Evolutionary conservation across 176 grass and related monocot genomes (phyloP), one percentile per base, ranked within the genome.

Genomic region (Oropetium thomaeum): DNA sequence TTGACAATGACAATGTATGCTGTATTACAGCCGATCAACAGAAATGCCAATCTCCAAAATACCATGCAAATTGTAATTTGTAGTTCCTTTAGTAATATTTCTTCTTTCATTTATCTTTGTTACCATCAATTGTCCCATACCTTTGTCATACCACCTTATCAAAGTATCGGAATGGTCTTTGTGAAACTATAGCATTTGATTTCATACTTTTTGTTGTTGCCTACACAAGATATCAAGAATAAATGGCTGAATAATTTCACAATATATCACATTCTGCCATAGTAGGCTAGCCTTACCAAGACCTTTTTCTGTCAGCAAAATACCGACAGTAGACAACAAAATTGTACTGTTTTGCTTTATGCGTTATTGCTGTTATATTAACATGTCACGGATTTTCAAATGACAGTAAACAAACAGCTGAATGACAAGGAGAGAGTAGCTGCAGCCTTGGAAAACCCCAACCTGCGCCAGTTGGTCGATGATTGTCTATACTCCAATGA

Each of bases 341-440:
- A 43, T 58, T 30, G 15, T 9, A 78, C 69, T 25, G 5, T 10
- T 4, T 0, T 66, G 4, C 22, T 77, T 71, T 20, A 30, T 23
- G 4, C 32, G 73, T 68, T 22, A 33, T 15, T 49, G 30, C 8
- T 10, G 4, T 49, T 28, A 33, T 59, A 49, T 78, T 83, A 31
- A 74, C 69, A 75, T 57, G 54, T 16, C 20, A 62, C 62, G 13
- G 44, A 2, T 67, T 84, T 84, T 72, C 35, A n/a, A 76, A 82
- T 81, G 79, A 19, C 87, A 98, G 91, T 95, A 83, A 98, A 98
- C 81, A 98, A 95, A 53, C 96, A 94, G 55, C 70, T 98, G 80
- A 98, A 98, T 14, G 96, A 98, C 79, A 98, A 98, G 85, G 96
- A 98, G 79, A 86, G 96, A 71, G 91, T 98, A 1, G 89, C 87